Evolutionary conservation across 2,329 filamentous ascomycete species (phyloP).

Genomic region (Lasiodiplodia theobromae): DNA sequence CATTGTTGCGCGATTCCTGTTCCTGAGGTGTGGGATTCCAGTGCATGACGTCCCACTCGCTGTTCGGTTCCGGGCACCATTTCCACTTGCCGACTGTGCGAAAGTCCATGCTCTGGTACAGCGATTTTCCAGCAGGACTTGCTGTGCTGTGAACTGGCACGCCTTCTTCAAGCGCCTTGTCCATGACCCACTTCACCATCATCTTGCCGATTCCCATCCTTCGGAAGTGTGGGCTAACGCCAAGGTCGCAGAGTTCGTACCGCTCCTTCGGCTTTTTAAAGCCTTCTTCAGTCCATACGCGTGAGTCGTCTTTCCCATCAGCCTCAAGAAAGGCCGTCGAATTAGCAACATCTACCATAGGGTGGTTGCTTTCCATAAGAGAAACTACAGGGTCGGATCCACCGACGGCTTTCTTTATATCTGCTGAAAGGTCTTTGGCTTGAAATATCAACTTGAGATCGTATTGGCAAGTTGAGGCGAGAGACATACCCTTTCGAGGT

Average conservation of each 20-base stretch:
- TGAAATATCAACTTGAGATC: neutral
- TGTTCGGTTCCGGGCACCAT: slow-evolving; percentile 2
- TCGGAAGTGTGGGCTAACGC: neutral
- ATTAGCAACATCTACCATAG: neutral
- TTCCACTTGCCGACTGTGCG: slow-evolving; percentile 5
- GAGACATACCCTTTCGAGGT: neutral
- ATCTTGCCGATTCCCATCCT: neutral
- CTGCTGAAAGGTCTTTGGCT: neutral
- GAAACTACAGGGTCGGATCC: neutral
- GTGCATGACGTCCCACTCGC: slow-evolving; percentile 1
- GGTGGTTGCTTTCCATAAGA: too few relatives aligned
- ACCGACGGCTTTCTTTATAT: neutral
- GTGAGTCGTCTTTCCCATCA: neutral
- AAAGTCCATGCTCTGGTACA: neutral
- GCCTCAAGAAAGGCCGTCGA: neutral
- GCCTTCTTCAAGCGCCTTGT: neutral
- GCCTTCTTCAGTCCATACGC: neutral
- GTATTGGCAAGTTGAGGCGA: neutral
- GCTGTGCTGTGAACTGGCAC: slow-evolving; percentile 2
- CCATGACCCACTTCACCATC: neutral
- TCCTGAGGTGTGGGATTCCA: neutral
- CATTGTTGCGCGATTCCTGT: too few relatives aligned
- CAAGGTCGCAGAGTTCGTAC: neutral
- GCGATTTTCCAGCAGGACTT: neutral
- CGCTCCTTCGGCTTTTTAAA: neutral